phyloP scores from a whole-genome alignment of 2,329 filamentous ascomycete species.

The Gaeumannomyces sp. region DNA sequence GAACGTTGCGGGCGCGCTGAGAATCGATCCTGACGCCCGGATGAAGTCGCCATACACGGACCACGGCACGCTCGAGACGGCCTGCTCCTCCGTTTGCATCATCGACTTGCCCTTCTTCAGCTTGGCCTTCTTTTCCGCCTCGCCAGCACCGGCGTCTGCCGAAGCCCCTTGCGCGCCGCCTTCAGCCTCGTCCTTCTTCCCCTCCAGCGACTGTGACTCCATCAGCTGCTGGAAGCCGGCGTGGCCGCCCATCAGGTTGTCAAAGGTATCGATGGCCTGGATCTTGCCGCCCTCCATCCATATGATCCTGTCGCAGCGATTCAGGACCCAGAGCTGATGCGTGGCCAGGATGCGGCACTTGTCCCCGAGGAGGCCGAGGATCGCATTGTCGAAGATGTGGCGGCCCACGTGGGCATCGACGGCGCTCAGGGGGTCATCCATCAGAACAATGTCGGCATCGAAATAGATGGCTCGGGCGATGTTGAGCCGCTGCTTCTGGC shows the following conservation, averaged over 20 bases:
- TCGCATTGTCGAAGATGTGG: conserved; percentile 88
- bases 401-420: conserved; percentile 65
- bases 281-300: conserved; percentile 87
- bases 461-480: conserved; percentile 79
- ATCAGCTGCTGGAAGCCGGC: conserved; percentile 76
- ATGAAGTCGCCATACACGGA: conserved; percentile 74
- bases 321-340: conserved; percentile 90
- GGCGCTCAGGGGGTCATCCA: conserved; percentile 64
- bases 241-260: conserved; percentile 76
- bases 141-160: conserved; percentile 27
- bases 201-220: conserved; percentile 73
- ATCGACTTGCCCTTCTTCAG: conserved; percentile 51
- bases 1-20: conserved; percentile 60
- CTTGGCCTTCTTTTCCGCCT: conserved; percentile 35
- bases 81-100: conserved; percentile 69
- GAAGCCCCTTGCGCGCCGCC: conserved; percentile 30
- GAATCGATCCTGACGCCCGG: conserved; percentile 62
- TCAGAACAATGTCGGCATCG: conserved; percentile 59
- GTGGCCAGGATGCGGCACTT: conserved; percentile 91
- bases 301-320: conserved; percentile 83
- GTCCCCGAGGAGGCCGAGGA: conserved; percentile 78
- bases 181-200: conserved; percentile 50
- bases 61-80: conserved; percentile 72
- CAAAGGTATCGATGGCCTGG: conserved; percentile 80
- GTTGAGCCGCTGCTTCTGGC: conserved; percentile 91